These are phyloP conservation scores for Calonectria naviculata DNA, from an alignment of 2,329 filamentous ascomycete genomes.

Conservation along the genomic window DNA sequence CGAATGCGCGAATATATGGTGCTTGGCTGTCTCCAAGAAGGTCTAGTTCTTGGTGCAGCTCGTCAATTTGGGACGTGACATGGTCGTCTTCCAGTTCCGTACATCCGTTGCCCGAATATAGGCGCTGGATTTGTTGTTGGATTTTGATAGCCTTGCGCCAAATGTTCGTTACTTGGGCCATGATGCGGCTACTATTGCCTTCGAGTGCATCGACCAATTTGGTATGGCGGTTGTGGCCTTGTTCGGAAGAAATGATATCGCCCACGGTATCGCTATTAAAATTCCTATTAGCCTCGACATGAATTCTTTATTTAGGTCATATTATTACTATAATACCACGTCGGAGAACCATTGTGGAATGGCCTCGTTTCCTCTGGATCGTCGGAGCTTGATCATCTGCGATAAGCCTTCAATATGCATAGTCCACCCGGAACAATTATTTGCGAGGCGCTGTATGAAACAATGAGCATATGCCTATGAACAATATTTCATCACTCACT, in stretches of 20 bases:
- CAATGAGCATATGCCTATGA: neutral
- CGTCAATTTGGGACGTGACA: neutral
- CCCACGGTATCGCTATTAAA: slow-evolving; percentile 25
- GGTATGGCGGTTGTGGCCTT: neutral
- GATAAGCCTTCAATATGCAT: slow-evolving; percentile 29
- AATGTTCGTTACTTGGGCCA: slow-evolving; percentile 7
- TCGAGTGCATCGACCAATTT: slow-evolving; percentile 29
- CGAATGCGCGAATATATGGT: slow-evolving; percentile 25
- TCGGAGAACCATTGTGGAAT: slow-evolving; percentile 27
- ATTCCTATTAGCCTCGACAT: neutral
- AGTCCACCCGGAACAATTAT: slow-evolving; percentile 18
- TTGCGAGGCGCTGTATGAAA: slow-evolving; percentile 25
- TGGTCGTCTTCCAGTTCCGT: neutral
- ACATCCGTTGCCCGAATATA: neutral
- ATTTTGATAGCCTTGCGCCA: neutral
- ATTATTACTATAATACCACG: slow-evolving; percentile 20
- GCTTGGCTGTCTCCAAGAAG: slow-evolving; percentile 15
- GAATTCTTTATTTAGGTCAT: no score
- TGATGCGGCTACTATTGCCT: neutral
- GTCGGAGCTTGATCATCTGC: slow-evolving; percentile 25
- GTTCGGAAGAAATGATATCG: slow-evolving; percentile 2
- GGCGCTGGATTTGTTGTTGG: neutral
- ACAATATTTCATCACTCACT: neutral
- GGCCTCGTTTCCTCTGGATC: neutral
- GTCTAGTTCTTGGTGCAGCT: slow-evolving; percentile 14